Evolutionary conservation across 1,284 basidiomycete species (phyloP).

Genomic region (Cryptococcus sp.): DNA sequence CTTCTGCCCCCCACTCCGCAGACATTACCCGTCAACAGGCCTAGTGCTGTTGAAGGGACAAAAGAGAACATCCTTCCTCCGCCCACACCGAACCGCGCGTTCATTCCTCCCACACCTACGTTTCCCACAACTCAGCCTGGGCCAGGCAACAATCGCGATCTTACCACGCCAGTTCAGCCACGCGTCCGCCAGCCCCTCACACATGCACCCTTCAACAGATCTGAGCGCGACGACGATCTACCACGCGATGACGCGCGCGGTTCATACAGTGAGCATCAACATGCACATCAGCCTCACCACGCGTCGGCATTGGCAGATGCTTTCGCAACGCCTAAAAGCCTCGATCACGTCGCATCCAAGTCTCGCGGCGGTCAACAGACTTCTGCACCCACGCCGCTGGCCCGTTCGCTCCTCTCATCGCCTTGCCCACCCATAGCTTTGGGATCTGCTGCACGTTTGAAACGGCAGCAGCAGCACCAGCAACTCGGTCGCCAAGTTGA

Average conservation of each 20-base stretch:
- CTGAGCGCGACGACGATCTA: neutral
- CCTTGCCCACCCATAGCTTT: neutral
- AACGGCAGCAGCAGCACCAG: neutral
- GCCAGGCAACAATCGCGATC: constrained; percentile 10
- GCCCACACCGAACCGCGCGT: neutral
- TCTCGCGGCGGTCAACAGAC: neutral
- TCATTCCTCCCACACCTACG: neutral
- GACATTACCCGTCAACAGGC: neutral
- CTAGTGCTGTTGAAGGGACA: too few relatives aligned
- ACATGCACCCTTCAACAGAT: neutral
- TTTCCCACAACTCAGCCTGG: neutral
- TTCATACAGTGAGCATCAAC: neutral
- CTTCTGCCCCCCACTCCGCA: constrained; percentile 13
- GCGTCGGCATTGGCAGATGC: neutral
- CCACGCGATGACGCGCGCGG: neutral
- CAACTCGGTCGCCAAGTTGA: neutral
- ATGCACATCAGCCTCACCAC: neutral
- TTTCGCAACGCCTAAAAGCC: neutral
- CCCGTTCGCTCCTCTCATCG: neutral
- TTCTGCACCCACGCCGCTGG: neutral
- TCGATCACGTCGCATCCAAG: neutral
- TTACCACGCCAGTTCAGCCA: constrained; percentile 14
- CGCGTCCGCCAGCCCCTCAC: constrained; percentile 13
- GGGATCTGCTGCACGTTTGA: neutral
- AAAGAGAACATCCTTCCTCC: neutral